Evolutionary conservation across 2,329 filamentous ascomycete species (phyloP).

Genomic region (Volutella citrinella): DNA sequence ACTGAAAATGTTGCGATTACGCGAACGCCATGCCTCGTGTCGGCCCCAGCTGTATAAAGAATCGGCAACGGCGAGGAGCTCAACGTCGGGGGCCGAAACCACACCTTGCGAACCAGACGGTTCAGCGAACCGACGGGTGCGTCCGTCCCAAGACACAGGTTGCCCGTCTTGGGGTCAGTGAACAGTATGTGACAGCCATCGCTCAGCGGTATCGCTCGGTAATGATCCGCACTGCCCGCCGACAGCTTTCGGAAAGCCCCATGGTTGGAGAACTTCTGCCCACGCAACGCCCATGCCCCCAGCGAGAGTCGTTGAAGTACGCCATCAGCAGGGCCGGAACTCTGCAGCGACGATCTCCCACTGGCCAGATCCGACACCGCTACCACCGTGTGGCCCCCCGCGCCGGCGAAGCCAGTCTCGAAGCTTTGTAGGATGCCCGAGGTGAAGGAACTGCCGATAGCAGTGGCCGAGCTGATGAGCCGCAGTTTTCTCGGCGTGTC

Average conservation of each 20-base stretch:
- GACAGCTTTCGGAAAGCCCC: conserved; percentile 27
- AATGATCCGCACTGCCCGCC: conserved; percentile 53
- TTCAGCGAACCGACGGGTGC: conserved; percentile 48
- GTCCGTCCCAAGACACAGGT: conserved; percentile 60
- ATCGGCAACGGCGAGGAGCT: conserved; percentile 38
- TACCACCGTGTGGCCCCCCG: conserved; percentile 17
- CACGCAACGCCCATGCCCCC: conserved; percentile 12
- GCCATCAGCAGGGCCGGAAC: conserved; percentile 11
- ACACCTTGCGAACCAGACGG: conserved; percentile 56
- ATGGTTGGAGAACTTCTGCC: conserved; percentile 13
- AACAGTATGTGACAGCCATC: conserved; percentile 65
- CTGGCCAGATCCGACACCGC: conserved; percentile 13
- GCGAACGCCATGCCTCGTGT: conserved; percentile 55
- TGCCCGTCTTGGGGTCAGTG: conserved; percentile 54
- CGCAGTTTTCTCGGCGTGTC: conserved; percentile 56
- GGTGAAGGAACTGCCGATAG: conserved; percentile 18
- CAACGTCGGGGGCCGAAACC: conserved; percentile 39
- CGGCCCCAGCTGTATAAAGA: conserved; percentile 54
- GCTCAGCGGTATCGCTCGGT: conserved; percentile 60
- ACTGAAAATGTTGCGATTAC: conserved; percentile 54
- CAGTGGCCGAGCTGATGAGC: conserved; percentile 59
- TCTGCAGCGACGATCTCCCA: conserved; percentile 11
- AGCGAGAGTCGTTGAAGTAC: conserved; percentile 11
- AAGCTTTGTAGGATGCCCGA: conserved; percentile 19
- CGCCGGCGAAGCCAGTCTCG: conserved; percentile 18